Evolutionary conservation across 2,329 filamentous ascomycete species (phyloP), one percentile per base, ranked within the genome.

Genomic region (Balansia obtecta): DNA sequence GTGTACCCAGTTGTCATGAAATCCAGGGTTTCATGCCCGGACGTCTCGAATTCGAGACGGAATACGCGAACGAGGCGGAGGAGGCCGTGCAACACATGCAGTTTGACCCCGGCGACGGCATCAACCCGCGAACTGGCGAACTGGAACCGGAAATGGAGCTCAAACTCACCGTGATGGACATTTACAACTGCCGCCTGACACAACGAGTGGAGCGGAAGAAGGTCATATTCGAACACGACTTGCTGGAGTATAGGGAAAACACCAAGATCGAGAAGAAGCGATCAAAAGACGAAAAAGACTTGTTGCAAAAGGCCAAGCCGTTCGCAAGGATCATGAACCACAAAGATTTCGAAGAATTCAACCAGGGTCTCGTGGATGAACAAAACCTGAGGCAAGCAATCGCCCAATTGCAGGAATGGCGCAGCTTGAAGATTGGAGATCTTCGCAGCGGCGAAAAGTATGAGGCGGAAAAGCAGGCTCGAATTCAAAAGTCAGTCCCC

Each of bases 11-110:
- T 34, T 98, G 93, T 66, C 93, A 98, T 71, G 93, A 98, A 68
- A 93, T 98, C 38, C 89, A 96, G 67, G 93, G 93, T 3, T 98
- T 95, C 65, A 98, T 98, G 93, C 93, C 93, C 3, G 93, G 93
- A 43, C 88, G 93, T 40, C 69, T 98, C 56, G 93, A 98, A 62
- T 98, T 98, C 56, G 93, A 98, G 73, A 96, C 88, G 0, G 93
- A 98, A 61, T 93, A 95, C 63, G 87, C 91, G 61, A 98, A 98
- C 61, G 93, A 98, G 61, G 93, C 93, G 1, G 93, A 98, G 70
- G 94, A 97, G 68, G 91, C 91, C 0, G 93, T 98, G 2, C 93
- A 98, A 65, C 83, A 95, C 55, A 97, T 98, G 90, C 86, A 94
- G 56, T 98, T 98, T 61, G 91, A 97, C 51, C 91, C 93, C 0